These are phyloP conservation scores for Neonectria punicea DNA, from an alignment of 2,329 filamentous ascomycete species.

Conservation along the genomic window DNA sequence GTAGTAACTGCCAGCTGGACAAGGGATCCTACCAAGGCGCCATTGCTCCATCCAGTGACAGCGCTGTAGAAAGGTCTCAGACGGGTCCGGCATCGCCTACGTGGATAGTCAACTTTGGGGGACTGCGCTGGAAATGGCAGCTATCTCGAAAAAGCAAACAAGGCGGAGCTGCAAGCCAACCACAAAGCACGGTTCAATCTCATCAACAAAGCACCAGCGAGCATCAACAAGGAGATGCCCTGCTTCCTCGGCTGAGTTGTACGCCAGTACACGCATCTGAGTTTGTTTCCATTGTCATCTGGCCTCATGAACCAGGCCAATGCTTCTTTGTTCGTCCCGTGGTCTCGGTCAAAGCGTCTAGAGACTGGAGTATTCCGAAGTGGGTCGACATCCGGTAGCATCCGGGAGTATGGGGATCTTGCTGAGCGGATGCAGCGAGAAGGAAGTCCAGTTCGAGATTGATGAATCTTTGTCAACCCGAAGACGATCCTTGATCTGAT, in stretches of 20 bases:
- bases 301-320: not conserved
- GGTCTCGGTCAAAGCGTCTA: conserved; percentile 13
- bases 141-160: conserved; percentile 42
- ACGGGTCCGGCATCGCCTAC: conserved; percentile 31
- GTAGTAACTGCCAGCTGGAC: conserved; percentile 19
- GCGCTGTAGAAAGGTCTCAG: conserved; percentile 10
- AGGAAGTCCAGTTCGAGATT: not conserved
- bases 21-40: conserved; percentile 6
- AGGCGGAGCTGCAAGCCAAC: conserved; percentile 31
- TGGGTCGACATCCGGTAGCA: conserved; percentile 28
- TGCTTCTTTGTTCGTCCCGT: not conserved
- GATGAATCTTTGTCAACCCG: not conserved
- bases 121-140: conserved; percentile 36
- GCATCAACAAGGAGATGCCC: conserved; percentile 35
- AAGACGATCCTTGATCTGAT: not conserved
- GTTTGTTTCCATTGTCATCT: conserved; percentile 23
- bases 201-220: not conserved
- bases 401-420: conserved; percentile 14
- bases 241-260: conserved; percentile 33
- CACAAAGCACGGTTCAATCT: conserved; percentile 27
- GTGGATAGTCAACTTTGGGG: not conserved
- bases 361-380: conserved; percentile 10
- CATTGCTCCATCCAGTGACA: conserved; percentile 11
- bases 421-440: not conserved
- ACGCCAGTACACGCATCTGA: conserved; percentile 18